These are phyloP conservation scores for Fusarium abutilonis DNA, from an alignment of 2,329 filamentous ascomycete species.

Conservation along the genomic window DNA sequence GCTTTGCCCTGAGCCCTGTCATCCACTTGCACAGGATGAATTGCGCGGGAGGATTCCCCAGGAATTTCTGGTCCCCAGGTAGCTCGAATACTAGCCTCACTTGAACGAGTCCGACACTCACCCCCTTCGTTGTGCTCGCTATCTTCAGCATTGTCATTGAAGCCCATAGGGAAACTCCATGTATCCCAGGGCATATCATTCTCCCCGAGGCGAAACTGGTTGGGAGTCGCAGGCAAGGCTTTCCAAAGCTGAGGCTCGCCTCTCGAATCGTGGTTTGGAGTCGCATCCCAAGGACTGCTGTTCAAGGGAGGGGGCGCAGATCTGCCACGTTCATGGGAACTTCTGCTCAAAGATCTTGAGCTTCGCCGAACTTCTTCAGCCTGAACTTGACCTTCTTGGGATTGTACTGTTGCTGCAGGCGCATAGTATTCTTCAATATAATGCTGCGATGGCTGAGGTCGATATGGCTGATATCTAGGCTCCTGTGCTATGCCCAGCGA, in stretches of 20 bases:
- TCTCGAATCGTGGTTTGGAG: slow-evolving; percentile 37
- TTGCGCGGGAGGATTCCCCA: slow-evolving; percentile 10
- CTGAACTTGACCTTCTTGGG: slow-evolving; percentile 3
- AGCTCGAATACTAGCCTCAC: slow-evolving; percentile 31
- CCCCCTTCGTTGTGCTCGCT: slow-evolving; percentile 4
- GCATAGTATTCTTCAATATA: slow-evolving; percentile 28
- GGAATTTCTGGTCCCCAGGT: slow-evolving; percentile 36
- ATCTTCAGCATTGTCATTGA: slow-evolving; percentile 27
- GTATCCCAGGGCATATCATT: slow-evolving; percentile 60
- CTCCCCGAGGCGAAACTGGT: slow-evolving; percentile 54
- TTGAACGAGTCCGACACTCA: slow-evolving; percentile 6
- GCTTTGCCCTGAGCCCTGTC: slow-evolving; percentile 42
- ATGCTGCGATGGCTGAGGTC: slow-evolving; percentile 24
- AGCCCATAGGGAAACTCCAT: slow-evolving; percentile 44
- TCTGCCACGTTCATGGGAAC: slow-evolving; percentile 56
- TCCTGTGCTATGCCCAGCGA: slow-evolving; percentile 15
- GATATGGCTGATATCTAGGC: slow-evolving; percentile 28
- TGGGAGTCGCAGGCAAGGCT: slow-evolving; percentile 54
- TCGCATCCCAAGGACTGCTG: slow-evolving; percentile 59
- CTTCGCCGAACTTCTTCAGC: slow-evolving; percentile 19
- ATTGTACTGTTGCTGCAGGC: slow-evolving; percentile 7
- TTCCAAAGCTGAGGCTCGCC: slow-evolving; percentile 52
- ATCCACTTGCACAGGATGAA: slow-evolving; percentile 42
- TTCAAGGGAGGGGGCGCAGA: slow-evolving; percentile 61
- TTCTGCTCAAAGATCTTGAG: slow-evolving; percentile 38